Evolutionary conservation across 495 filamentous ascomycete species (phyloP).

Genomic region (Talaromyces trachyspermus): DNA sequence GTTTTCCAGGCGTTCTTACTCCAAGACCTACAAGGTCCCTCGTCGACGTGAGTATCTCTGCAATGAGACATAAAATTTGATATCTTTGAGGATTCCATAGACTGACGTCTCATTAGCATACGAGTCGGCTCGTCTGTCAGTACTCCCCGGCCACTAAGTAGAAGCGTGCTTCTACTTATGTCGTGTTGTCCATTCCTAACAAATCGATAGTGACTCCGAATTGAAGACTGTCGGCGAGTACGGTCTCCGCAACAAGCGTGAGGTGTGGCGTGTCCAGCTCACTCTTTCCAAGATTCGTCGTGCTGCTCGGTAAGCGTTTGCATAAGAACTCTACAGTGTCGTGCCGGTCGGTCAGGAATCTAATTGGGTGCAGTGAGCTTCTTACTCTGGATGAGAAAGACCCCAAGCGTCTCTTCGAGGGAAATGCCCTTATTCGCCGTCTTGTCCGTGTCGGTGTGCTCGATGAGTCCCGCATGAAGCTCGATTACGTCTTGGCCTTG

Average conservation of each 20-base stretch:
- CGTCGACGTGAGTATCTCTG: slow-evolving; percentile 49
- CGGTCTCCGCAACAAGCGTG: slow-evolving; percentile 99
- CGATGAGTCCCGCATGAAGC: slow-evolving; percentile 99
- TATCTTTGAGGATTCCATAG: neutral
- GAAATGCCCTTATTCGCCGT: slow-evolving; percentile 99
- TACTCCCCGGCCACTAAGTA: slow-evolving; percentile 90
- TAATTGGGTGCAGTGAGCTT: slow-evolving; percentile 67
- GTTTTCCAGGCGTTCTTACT: slow-evolving; percentile 58
- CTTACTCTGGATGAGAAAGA: slow-evolving; percentile 99
- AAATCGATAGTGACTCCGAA: slow-evolving; percentile 79
- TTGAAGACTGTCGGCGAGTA: slow-evolving; percentile 99
- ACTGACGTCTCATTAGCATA: slow-evolving; percentile 54
- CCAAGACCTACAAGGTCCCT: slow-evolving; percentile 98
- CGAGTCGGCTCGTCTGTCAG: slow-evolving; percentile 99
- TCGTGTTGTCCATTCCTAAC: slow-evolving; percentile 57
- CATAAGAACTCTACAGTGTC: no score
- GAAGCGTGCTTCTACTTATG: slow-evolving; percentile 96
- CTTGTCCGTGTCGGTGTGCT: slow-evolving; percentile 99
- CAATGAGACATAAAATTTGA: neutral
- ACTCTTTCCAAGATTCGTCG: slow-evolving; percentile 99
- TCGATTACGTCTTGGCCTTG: slow-evolving; percentile 99
- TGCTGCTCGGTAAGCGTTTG: slow-evolving; percentile 97
- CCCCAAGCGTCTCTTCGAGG: slow-evolving; percentile 99
- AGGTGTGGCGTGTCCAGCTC: slow-evolving; percentile 99
- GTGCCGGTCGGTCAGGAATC: neutral